A percentile compares a stretch with the other conserved stretches of the same genome.
Evolutionary conservation across 306 rosid species (phyloP).

Genomic region (Rosa persica): DNA sequence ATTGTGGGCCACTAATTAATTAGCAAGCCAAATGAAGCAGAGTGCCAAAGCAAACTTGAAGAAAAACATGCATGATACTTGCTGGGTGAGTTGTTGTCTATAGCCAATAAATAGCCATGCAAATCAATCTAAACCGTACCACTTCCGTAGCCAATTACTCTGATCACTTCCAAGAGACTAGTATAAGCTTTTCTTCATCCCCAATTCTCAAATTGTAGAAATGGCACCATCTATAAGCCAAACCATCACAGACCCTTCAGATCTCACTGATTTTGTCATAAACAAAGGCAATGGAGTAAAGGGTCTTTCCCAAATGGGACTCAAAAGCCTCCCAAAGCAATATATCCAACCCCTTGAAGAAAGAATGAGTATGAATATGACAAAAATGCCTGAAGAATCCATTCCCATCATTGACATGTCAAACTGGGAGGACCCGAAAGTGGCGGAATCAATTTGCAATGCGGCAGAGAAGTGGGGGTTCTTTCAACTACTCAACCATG

Average conservation of each 20-base stretch:
- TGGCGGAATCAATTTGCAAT: slow-evolving; percentile 37
- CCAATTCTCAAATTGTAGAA: neutral
- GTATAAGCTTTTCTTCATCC: neutral
- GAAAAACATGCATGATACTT: neutral
- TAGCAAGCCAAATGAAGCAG: neutral
- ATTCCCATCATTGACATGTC: slow-evolving; percentile 61
- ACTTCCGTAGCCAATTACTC: neutral
- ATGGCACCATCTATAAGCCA: slow-evolving; percentile 26
- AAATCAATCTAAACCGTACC: neutral
- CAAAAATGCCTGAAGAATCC: slow-evolving; percentile 10
- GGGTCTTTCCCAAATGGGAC: slow-evolving; percentile 54
- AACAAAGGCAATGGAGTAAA: slow-evolving; percentile 53
- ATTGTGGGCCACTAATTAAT: no score
- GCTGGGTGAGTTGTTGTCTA: slow-evolving; percentile 19
- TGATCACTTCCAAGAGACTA: neutral
- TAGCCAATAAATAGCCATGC: neutral
- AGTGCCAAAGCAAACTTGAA: neutral
- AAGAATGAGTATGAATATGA: slow-evolving; percentile 17
- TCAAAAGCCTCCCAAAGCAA: slow-evolving; percentile 44
- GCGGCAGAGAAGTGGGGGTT: slow-evolving; percentile 70
- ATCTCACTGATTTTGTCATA: slow-evolving; percentile 42
- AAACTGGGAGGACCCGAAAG: slow-evolving; percentile 37
- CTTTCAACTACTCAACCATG: slow-evolving; percentile 60
- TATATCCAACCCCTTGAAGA: slow-evolving; percentile 59
- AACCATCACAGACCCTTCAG: slow-evolving; percentile 10